phyloP scores from a whole-genome alignment of 2,329 filamentous ascomycete genomes.

The Penicillium sp. region DNA sequence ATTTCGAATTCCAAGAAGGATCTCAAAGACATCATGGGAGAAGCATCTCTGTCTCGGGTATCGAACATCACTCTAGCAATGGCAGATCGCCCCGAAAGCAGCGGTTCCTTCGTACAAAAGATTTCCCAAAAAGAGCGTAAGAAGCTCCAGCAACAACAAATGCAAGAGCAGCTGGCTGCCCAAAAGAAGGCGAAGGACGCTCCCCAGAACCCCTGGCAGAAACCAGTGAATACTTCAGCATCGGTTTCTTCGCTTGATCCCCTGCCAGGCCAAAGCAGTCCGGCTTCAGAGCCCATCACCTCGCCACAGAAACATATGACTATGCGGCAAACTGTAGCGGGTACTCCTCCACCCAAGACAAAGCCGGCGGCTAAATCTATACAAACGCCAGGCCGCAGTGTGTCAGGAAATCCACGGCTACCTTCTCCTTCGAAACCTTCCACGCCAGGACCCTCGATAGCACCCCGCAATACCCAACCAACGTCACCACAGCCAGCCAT shows the following conservation, averaged over 20 bases:
- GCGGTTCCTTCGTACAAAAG: slow-evolving; percentile 53
- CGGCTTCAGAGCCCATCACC: slow-evolving; percentile 23
- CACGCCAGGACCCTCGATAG: slow-evolving; percentile 31
- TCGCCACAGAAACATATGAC: slow-evolving; percentile 51
- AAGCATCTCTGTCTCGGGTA: slow-evolving; percentile 52
- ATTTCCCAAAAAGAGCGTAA: slow-evolving; percentile 92
- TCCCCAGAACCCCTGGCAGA: slow-evolving; percentile 64
- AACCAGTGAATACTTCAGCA: slow-evolving; percentile 28
- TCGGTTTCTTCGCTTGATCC: slow-evolving; percentile 17
- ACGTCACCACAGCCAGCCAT: slow-evolving; percentile 34
- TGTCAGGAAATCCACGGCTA: slow-evolving; percentile 19
- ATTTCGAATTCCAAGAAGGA: slow-evolving; percentile 65
- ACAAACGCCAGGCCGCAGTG: slow-evolving; percentile 47
- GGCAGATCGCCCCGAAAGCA: slow-evolving; percentile 45
- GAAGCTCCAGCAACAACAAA: slow-evolving; percentile 69
- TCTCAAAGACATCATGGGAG: slow-evolving; percentile 73
- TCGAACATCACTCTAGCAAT: slow-evolving; percentile 56
- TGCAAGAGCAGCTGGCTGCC: slow-evolving; percentile 43
- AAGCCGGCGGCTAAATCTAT: slow-evolving; percentile 41
- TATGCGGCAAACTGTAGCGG: slow-evolving; percentile 60
- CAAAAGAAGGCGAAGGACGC: slow-evolving; percentile 38
- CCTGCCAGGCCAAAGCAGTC: slow-evolving; percentile 41
- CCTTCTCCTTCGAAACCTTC: slow-evolving; percentile 17
- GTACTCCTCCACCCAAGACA: slow-evolving; percentile 36
- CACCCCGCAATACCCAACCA: slow-evolving; percentile 22